phyloP scores from a whole-genome alignment of 768 basidiomycete species.

The Vishniacozyma victoriae region DNA sequence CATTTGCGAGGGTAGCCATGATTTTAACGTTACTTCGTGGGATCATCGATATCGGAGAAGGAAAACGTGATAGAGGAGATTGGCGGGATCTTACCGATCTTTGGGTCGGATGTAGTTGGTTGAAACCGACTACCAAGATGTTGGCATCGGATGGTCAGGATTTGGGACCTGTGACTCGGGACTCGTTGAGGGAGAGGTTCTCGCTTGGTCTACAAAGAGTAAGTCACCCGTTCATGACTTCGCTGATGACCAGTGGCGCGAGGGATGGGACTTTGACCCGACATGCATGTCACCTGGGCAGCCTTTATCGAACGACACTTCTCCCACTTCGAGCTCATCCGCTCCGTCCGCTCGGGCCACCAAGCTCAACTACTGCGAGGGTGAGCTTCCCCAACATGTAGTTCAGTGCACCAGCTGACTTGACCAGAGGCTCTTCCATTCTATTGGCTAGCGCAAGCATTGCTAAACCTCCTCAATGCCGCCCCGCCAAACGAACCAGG shows the following conservation, averaged over 20 bases:
- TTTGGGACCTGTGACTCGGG: conserved; percentile 34
- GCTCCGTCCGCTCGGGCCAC: conserved; percentile 1
- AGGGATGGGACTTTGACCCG: conserved; percentile 49
- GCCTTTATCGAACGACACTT: neutral
- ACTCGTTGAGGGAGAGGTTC: conserved; percentile 31
- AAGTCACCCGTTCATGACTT: conserved; percentile 2
- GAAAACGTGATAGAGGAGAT: conserved; percentile 41
- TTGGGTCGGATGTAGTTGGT: conserved; percentile 34
- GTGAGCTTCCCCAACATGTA: conserved; percentile 20
- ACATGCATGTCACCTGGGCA: conserved; percentile 24
- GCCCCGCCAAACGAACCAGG: conserved; percentile 20
- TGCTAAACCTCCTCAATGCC: conserved; percentile 42
- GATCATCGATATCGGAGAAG: conserved; percentile 47
- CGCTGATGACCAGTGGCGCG: conserved; percentile 43
- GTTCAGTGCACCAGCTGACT: conserved; percentile 4
- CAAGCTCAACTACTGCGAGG: conserved; percentile 40
- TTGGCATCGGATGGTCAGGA: conserved; percentile 34
- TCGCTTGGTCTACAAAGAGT: conserved; percentile 23
- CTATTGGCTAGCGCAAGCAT: conserved; percentile 48
- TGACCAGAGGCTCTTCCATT: conserved; percentile 46
- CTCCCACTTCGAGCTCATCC: neutral
- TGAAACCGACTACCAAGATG: conserved; percentile 27
- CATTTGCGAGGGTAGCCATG: conserved; percentile 46
- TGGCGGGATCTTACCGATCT: conserved; percentile 41
- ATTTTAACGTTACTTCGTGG: conserved; percentile 46